phyloP scores from a whole-genome alignment of 352 stramenopile species.

The Globisporangium irregulare region DNA sequence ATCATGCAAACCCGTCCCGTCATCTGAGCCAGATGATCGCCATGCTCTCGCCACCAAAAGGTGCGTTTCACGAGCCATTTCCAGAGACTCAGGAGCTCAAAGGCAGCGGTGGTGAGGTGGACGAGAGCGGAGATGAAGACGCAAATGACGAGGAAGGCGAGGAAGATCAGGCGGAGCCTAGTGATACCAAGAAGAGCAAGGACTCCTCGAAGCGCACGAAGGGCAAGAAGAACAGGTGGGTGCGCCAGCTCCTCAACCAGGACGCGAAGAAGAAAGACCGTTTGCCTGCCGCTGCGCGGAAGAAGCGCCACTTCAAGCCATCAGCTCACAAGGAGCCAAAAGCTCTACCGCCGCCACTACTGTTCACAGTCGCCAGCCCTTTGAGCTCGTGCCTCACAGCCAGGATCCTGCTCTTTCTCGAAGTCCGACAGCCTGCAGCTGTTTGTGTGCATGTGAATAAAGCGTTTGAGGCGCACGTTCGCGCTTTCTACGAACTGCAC shows the following conservation, averaged over 20 bases:
- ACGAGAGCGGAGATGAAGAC: neutral
- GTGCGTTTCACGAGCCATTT: neutral
- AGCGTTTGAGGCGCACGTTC: slow-evolving; percentile 22
- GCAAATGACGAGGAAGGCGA: neutral
- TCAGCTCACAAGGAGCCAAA: neutral
- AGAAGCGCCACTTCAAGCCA: neutral
- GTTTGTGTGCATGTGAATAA: slow-evolving; percentile 38
- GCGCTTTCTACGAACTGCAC: slow-evolving; percentile 36
- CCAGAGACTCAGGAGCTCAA: neutral
- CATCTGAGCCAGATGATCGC: slow-evolving; percentile 4
- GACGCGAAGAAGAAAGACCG: slow-evolving; percentile 11
- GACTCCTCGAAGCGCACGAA: neutral
- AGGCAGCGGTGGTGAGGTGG: neutral
- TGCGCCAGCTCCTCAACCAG: slow-evolving; percentile 14
- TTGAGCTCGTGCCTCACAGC: slow-evolving; percentile 26
- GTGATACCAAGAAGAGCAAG: neutral
- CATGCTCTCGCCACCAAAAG: neutral
- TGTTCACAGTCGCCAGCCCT: slow-evolving; percentile 26
- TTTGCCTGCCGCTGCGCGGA: neutral
- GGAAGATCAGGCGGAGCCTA: neutral
- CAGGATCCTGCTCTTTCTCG: slow-evolving; percentile 40
- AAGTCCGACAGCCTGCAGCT: slow-evolving; percentile 23
- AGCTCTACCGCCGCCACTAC: slow-evolving; percentile 12
- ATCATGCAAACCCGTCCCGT: neutral
- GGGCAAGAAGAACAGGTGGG: slow-evolving; percentile 12